Evolutionary conservation across 2,329 filamentous ascomycete genomes (phyloP).

Genomic region (Lasiodiplodia gonubiensis): DNA sequence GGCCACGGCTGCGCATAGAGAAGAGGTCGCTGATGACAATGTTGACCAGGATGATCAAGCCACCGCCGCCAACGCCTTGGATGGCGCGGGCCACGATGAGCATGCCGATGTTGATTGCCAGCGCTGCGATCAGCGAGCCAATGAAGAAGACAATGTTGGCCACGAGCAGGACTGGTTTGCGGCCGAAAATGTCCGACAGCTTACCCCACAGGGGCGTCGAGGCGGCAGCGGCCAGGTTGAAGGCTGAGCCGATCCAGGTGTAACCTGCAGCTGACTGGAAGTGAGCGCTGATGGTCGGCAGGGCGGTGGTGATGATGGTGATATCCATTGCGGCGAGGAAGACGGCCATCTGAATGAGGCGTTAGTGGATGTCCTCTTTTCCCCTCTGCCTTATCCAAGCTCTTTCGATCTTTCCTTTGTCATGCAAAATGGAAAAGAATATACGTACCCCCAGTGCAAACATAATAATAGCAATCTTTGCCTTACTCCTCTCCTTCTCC

Average conservation of each 20-base stretch:
- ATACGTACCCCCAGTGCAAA: slow-evolving; percentile 46
- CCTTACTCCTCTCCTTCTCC: slow-evolving; percentile 43
- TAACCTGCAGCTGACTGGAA: slow-evolving; percentile 59
- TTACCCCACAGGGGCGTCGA: slow-evolving; percentile 51
- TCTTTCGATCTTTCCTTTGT: too few relatives aligned
- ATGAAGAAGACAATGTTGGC: slow-evolving; percentile 62
- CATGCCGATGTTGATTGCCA: slow-evolving; percentile 65
- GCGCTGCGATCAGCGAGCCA: slow-evolving; percentile 65
- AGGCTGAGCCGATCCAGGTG: slow-evolving; percentile 58
- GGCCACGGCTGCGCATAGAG: slow-evolving; percentile 63
- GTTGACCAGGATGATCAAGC: slow-evolving; percentile 67
- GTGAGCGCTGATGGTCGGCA: slow-evolving; percentile 63
- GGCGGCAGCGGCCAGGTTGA: slow-evolving; percentile 47
- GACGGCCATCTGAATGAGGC: slow-evolving; percentile 55
- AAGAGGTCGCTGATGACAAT: slow-evolving; percentile 70
- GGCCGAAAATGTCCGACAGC: slow-evolving; percentile 46
- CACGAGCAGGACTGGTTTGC: slow-evolving; percentile 43
- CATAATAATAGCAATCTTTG: slow-evolving; percentile 58
- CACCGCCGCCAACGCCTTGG: slow-evolving; percentile 69
- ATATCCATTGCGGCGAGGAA: slow-evolving; percentile 67
- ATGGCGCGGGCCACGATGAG: slow-evolving; percentile 66
- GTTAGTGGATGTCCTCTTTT: background rate
- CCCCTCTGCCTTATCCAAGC: background rate
- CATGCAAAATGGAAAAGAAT: background rate
- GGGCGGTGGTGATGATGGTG: slow-evolving; percentile 66